These are phyloP conservation scores for Tuber aestivum DNA, from an alignment of 495 filamentous ascomycete species.

Conservation along the genomic window DNA sequence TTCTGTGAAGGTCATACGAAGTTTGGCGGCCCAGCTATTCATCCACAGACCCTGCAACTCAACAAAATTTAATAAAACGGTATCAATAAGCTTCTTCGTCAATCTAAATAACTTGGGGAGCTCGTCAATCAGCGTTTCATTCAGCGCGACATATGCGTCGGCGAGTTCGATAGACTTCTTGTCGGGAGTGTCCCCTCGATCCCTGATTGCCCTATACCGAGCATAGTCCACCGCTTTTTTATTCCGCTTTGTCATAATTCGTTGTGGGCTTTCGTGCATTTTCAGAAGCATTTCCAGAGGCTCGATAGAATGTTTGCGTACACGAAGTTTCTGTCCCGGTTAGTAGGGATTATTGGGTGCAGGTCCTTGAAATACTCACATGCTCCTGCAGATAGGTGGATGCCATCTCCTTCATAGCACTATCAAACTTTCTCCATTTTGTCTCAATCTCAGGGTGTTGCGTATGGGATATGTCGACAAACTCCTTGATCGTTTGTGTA, in stretches of 20 bases:
- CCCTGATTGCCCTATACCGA: conserved; percentile 65
- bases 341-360: conserved; percentile 15
- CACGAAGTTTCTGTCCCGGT: conserved; percentile 56
- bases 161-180: conserved; percentile 74
- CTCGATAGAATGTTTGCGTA: conserved; percentile 76
- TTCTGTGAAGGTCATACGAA: conserved; percentile 65
- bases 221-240: conserved; percentile 86
- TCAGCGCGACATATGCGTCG: conserved; percentile 80
- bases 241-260: conserved; percentile 83
- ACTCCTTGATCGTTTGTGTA: conserved; percentile 40
- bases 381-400: conserved; percentile 74
- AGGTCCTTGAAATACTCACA: conserved; percentile 52
- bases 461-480: conserved; percentile 56
- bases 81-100: conserved; percentile 72
- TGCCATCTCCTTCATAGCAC: conserved; percentile 73
- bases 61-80: conserved; percentile 72
- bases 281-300: conserved; percentile 77
- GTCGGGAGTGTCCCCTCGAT: conserved; percentile 71
- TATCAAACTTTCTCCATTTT: conserved; percentile 82
- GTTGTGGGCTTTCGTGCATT: conserved; percentile 71
- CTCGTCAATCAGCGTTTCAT: conserved; percentile 86
- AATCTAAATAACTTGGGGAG: conserved; percentile 75
- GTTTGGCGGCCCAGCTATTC: conserved; percentile 68
- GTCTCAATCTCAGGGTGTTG: conserved; percentile 73
- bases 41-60: conserved; percentile 76